These are phyloP conservation scores for Boeremia exigua DNA, from an alignment of 2,329 filamentous ascomycete species.

Conservation along the genomic window DNA sequence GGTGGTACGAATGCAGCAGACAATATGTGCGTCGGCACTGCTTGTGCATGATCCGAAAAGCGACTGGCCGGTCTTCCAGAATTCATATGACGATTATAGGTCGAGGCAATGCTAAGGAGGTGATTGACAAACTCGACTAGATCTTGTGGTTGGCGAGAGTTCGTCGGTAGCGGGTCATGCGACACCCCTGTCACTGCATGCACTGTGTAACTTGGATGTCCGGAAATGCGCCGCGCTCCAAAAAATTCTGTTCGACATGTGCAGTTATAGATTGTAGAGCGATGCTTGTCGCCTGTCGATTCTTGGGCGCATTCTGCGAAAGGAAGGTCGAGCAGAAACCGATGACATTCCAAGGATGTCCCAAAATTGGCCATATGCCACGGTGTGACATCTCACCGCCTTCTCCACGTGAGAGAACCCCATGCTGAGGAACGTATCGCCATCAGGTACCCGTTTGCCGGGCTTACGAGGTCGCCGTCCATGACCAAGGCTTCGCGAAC, in stretches of 20 bases:
- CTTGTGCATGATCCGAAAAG: background rate
- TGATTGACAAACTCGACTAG: background rate
- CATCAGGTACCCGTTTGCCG: constrained; percentile 11
- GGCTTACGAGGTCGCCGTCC: constrained; percentile 13
- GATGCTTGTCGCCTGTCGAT: background rate
- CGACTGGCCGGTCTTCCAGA: background rate
- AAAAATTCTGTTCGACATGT: background rate
- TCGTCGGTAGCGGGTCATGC: background rate
- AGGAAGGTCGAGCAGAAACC: no score
- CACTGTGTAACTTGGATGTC: constrained; percentile 1
- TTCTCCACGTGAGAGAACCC: background rate
- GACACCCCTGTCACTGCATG: constrained; percentile 7
- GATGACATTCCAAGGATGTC: background rate
- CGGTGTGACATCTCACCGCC: constrained; percentile 4
- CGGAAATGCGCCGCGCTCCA: background rate
- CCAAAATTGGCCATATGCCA: background rate
- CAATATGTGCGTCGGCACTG: background rate
- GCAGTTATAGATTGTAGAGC: background rate
- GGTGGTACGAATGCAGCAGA: background rate
- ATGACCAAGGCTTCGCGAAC: constrained; percentile 1
- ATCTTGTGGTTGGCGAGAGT: background rate
- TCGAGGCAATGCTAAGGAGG: background rate
- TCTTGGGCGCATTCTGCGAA: background rate
- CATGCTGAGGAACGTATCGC: constrained; percentile 11
- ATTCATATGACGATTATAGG: background rate